Base-by-base conservation (phyloP, 1,284 basidiomycete species). In the Naganishia albida region DNA sequence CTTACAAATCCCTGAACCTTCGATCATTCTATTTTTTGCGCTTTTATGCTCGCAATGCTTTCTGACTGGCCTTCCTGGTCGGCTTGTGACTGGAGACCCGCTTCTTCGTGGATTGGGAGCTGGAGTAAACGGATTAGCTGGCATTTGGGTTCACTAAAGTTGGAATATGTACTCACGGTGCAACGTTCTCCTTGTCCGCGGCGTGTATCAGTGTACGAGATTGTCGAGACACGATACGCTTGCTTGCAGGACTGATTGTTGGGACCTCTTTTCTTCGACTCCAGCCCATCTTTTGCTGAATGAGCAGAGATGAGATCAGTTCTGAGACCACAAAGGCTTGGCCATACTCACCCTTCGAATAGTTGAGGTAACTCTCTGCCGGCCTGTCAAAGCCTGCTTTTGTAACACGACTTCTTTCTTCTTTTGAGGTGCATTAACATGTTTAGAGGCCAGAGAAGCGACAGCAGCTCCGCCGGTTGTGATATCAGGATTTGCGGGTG, bases 221-320 rank as follows among this genome's bases (percentile, higher is more conserved):
- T 34, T 23, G 20, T 12, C 25, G 23, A 25, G 25, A 20, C n/a
- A 26, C 57, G 8, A 49, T 25, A 26, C 46, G 57, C 34, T 39
- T 25, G 12, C 6, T 25, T 7, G 7, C 13, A n/a, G 57, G 57
- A 39, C 57, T 60, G 7, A 38, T 18, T 18, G 51, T 16, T 8
- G 39, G 43, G 3, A 28, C 28, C 2, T 60, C 57, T 26, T 56
- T 56, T 18, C 64, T 28, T 30, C 64, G 48, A 25, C 30, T 18
- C 64, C 64, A 65, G 12, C 64, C 64, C 38, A 65, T 50, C 57
- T 62, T 53, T 46, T 59, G 40, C 64, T 65, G 16, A 34, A 46
- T 18, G 16, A 20, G 15, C 18, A 57, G 8, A 26, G 18, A 2
- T 10, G 34, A 34, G 6, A 1, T 50, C 3, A 49, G 63, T 39